Percentiles rank a stretch among this genome's conserved stretches.
These are phyloP conservation scores for Saprolegnia diclina DNA, from an alignment of 352 stramenopile species.

Conservation along the genomic window DNA sequence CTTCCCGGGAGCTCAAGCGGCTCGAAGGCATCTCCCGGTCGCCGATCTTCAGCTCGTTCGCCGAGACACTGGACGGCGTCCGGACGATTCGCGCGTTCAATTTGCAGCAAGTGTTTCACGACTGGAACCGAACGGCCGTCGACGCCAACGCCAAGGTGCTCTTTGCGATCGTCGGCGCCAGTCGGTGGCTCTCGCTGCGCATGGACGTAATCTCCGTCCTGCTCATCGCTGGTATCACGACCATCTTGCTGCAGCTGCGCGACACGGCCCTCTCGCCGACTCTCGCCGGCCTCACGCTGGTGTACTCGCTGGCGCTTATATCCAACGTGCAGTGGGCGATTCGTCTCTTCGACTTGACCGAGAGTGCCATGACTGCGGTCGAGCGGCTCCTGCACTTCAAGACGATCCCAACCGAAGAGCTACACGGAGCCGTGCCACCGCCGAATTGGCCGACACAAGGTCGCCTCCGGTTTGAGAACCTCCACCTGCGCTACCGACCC, in stretches of 20 bases:
- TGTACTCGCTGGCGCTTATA: background rate
- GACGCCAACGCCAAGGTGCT: background rate
- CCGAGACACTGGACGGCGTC: constrained; percentile 5
- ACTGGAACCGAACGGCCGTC: background rate
- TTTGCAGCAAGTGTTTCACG: background rate
- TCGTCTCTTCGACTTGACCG: background rate
- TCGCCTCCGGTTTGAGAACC: constrained; percentile 40
- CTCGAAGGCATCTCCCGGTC: constrained; percentile 24
- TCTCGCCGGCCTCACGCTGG: background rate
- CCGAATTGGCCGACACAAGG: too few species aligned
- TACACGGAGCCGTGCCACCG: too few species aligned
- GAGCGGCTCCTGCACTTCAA: background rate
- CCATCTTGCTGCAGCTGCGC: background rate
- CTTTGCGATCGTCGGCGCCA: background rate
- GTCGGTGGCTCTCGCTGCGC: background rate
- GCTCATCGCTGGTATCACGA: background rate
- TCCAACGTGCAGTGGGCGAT: background rate
- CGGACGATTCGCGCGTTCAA: background rate
- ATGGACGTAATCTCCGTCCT: background rate
- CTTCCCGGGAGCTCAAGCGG: constrained; percentile 19
- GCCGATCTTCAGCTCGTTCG: constrained; percentile 25
- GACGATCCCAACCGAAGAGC: background rate
- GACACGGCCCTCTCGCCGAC: background rate
- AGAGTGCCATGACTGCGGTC: background rate
- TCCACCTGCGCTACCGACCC: constrained; percentile 52